A percentile compares a stretch with the other conserved stretches of the same genome.
Evolutionary conservation across 2,329 filamentous ascomycete species (phyloP).

Genomic region (Claviceps quebecensis): DNA sequence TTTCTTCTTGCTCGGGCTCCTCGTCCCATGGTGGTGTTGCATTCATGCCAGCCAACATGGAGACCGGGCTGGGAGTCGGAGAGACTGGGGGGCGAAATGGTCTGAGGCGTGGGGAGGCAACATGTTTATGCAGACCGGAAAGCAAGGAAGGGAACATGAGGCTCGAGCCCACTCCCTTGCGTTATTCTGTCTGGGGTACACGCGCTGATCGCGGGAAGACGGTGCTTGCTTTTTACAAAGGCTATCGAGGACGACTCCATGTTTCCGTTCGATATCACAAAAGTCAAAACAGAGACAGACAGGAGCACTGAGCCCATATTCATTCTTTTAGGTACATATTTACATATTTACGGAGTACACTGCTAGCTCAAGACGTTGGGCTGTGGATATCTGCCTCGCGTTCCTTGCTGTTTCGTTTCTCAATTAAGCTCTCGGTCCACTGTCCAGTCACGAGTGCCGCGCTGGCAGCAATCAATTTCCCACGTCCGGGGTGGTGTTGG

Average conservation of each 20-base stretch:
- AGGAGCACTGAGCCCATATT: no score
- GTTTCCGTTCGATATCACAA: not conserved
- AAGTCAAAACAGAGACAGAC: not conserved
- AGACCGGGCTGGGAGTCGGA: not conserved
- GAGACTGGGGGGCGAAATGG: not conserved
- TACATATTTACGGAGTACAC: no score
- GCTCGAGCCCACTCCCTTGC: not conserved
- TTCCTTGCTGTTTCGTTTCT: not conserved
- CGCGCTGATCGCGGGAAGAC: not conserved
- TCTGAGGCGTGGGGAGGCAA: not conserved
- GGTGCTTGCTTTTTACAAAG: not conserved
- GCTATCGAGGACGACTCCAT: no score
- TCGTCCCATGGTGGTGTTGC: not conserved
- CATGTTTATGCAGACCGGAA: not conserved
- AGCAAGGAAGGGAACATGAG: not conserved
- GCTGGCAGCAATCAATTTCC: slow-evolving; percentile 1
- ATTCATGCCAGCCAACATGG: not conserved
- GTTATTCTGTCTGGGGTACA: not conserved
- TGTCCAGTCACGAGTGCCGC: not conserved
- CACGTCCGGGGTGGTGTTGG: not conserved
- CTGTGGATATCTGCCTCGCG: no score
- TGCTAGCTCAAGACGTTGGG: no score
- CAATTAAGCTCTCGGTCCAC: not conserved
- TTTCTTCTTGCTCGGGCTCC: not conserved
- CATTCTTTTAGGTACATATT: no score